A percentile compares a stretch with the other conserved stretches of the same genome.
These are phyloP conservation scores for Ascochyta fabae DNA, from an alignment of 2,329 filamentous ascomycete genomes.

Conservation along the genomic window DNA sequence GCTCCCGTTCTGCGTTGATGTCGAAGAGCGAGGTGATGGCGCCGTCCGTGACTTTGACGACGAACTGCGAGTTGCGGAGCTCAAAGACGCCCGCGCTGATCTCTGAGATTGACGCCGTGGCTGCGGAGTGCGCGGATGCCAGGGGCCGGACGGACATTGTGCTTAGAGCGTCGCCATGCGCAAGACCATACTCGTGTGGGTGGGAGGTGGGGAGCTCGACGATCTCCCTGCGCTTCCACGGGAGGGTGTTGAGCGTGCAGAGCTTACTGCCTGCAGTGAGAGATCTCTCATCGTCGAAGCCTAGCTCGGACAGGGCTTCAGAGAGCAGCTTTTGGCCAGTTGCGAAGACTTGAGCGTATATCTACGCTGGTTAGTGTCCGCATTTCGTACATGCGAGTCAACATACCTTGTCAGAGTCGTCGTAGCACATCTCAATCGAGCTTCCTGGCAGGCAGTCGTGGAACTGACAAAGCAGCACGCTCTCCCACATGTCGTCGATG, in stretches of 20 bases:
- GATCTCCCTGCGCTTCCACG: constrained; percentile 81
- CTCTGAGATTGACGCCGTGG: constrained; percentile 58
- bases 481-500: constrained; percentile 97
- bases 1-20: constrained; percentile 72
- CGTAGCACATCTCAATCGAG: constrained; percentile 97
- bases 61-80: constrained; percentile 78
- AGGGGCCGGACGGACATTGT: constrained; percentile 46
- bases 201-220: constrained; percentile 63
- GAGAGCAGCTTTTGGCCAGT: constrained; percentile 75
- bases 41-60: constrained; percentile 75
- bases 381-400: neutral
- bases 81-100: constrained; percentile 70
- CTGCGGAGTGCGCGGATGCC: constrained; percentile 33
- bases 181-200: constrained; percentile 47
- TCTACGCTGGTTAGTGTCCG: constrained; percentile 44
- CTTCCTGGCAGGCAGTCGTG: constrained; percentile 96
- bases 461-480: constrained; percentile 90
- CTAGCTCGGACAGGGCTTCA: constrained; percentile 72
- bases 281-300: constrained; percentile 59
- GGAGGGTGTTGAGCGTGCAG: constrained; percentile 81
- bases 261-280: constrained; percentile 55
- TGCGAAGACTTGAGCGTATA: constrained; percentile 83
- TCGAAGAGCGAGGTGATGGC: constrained; percentile 87
- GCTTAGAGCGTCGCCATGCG: constrained; percentile 55
- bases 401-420: constrained; percentile 80